Evolutionary conservation across 2,329 filamentous ascomycete species (phyloP).

Genomic region (Botrytis cinerea): DNA sequence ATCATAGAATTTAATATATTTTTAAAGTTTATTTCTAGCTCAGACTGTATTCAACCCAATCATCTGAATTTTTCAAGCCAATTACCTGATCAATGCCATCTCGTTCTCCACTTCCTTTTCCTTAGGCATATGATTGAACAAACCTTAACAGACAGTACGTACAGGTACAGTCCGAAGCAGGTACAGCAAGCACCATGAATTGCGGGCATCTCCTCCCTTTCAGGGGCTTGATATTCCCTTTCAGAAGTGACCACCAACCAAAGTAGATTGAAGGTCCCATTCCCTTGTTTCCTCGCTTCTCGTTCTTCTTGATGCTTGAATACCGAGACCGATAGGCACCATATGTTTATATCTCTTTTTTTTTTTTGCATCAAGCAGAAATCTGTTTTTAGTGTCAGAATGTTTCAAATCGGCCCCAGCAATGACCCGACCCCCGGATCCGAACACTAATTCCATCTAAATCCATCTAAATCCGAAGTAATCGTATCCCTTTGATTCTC

Average conservation of each 20-base stretch:
- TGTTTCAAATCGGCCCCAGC: no score
- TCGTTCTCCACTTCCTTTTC: neutral
- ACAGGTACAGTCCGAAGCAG: neutral
- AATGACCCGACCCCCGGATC: neutral
- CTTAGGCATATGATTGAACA: neutral
- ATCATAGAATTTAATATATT: slow-evolving; percentile 1
- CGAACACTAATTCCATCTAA: neutral
- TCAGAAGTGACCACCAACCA: neutral
- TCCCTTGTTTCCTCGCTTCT: neutral
- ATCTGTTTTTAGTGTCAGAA: no score
- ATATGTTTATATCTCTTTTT: no score
- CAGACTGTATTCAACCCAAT: neutral
- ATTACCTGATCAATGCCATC: neutral
- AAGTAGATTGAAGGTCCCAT: neutral
- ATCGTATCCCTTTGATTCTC: neutral
- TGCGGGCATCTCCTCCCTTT: no score
- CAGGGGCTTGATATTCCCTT: neutral
- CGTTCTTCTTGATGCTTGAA: neutral
- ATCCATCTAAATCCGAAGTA: neutral
- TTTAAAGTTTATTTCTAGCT: neutral
- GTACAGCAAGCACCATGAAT: neutral
- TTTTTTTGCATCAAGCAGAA: no score
- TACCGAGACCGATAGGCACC: no score
- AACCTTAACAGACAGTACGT: neutral
- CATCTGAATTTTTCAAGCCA: neutral